These are phyloP conservation scores for Pelargonium citronellum DNA, from an alignment of 441 rosid species.

Conservation along the genomic window DNA sequence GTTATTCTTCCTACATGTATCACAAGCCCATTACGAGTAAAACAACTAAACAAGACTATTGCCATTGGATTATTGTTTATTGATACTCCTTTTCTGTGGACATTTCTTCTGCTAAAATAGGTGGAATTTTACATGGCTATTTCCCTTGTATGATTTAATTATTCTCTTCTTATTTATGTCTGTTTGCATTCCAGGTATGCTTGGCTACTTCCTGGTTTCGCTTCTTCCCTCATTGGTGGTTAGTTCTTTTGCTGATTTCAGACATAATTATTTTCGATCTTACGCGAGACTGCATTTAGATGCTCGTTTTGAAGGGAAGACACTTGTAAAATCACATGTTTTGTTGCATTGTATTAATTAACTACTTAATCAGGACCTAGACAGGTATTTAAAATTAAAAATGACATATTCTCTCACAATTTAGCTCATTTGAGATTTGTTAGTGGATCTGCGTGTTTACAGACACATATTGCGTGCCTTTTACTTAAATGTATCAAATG, in stretches of 20 bases:
- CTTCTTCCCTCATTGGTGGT: conserved; percentile 7
- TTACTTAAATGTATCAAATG: too few relatives aligned
- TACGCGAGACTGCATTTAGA: background rate
- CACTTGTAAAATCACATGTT: background rate
- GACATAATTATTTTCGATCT: background rate
- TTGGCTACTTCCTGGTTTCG: conserved; percentile 8
- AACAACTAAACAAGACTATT: background rate
- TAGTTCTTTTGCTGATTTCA: background rate
- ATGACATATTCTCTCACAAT: background rate
- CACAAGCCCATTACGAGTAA: background rate
- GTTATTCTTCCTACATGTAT: background rate
- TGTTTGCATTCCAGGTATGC: conserved; percentile 7
- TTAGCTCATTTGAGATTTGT: background rate
- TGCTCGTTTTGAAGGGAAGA: background rate
- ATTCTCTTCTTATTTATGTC: background rate
- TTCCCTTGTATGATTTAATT: background rate
- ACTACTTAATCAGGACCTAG: too few relatives aligned
- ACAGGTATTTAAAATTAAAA: background rate
- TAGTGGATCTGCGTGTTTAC: background rate
- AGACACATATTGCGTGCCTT: too few relatives aligned
- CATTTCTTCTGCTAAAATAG: background rate
- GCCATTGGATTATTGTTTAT: background rate
- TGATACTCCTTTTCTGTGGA: background rate
- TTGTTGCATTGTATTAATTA: background rate
- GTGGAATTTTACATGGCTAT: background rate